Evolutionary conservation across 2,329 filamentous ascomycete species (phyloP), one percentile per base, ranked within the genome.

Genomic region (Leptosphaerulina australis): DNA sequence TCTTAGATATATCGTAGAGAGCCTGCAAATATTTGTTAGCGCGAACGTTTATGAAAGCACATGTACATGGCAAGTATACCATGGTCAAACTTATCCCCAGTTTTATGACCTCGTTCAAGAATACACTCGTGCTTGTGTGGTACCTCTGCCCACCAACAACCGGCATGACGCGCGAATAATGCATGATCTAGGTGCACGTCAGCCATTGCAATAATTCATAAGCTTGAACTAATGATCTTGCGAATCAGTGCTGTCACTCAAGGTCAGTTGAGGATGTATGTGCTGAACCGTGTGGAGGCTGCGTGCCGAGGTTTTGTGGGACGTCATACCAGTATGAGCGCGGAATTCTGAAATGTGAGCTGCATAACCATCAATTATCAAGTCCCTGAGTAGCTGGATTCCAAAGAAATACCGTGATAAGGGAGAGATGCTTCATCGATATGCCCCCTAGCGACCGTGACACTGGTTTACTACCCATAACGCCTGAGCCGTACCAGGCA

Each of bases 121-220:
- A 90, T 45, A 99, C 90, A 33, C 93, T 92, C 8, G 94, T 97
- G 31, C 92, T 97, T 29, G 93, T 87, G 63, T 94, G 90, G 74
- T 97, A 97, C 70, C 92, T 87, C 68, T 92, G 90, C 60, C 91
- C 90, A 69, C 87, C 86, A 8, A 83, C 80, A 8, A 86, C 81
- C n/a, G 91, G 88, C 92, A 97, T 97, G 53, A 95, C 86, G 59
- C 92, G 85, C 22, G 92, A 96, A 74, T 97, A 96, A 77, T 97
- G 93, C 81, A 96, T 88, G 47, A 97, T 82, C 90, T 93, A 48
- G 25, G 67, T 21, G 28, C 56, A 36, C 18, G 49, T 60, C 45
- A 58, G 52, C 44, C 45, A 36, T 37, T 37, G 25, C n/a, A n/a
- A n/a, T n/a, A n/a, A n/a, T 33, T 15, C 20, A 37, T 26, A 17